phyloP scores from a whole-genome alignment of 2,329 filamentous ascomycete species.

The Aureobasidium lini region DNA sequence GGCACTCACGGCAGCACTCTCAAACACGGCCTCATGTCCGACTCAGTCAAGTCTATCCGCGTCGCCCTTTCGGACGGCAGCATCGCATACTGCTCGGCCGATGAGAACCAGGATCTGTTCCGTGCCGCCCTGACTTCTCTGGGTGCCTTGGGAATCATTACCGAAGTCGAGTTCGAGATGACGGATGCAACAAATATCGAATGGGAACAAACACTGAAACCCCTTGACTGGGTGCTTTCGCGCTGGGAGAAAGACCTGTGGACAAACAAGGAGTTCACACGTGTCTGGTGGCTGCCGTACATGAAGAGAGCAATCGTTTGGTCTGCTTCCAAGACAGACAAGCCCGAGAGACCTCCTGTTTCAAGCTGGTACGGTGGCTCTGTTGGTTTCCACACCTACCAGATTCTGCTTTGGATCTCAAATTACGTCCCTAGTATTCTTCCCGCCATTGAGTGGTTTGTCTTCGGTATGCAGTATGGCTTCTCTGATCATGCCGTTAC shows the following conservation, averaged over 20 bases:
- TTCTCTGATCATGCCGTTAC: conserved; percentile 64
- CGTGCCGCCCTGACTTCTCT: conserved; percentile 80
- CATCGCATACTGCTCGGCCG: conserved; percentile 59
- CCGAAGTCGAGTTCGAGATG: conserved; percentile 78
- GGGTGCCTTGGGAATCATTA: conserved; percentile 83
- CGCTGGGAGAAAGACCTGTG: conserved; percentile 70
- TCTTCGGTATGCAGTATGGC: conserved; percentile 96
- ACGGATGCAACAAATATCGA: conserved; percentile 74
- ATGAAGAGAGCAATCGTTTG: conserved; percentile 81
- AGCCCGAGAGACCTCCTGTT: conserved; percentile 51
- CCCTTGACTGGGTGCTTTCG: conserved; percentile 59
- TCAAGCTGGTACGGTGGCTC: conserved; percentile 72
- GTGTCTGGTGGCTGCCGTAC: conserved; percentile 98
- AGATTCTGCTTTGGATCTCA: conserved; percentile 75
- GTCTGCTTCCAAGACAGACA: conserved; percentile 71
- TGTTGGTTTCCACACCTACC: conserved; percentile 83
- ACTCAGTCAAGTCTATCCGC: conserved; percentile 65
- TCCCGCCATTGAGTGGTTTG: conserved; percentile 89
- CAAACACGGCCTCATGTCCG: conserved; percentile 73
- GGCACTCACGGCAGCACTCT: conserved; percentile 89
- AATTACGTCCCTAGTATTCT: conserved; percentile 72
- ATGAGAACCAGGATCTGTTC: conserved; percentile 71
- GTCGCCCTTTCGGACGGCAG: conserved; percentile 77
- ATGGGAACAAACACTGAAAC: conserved; percentile 75
- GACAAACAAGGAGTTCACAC: conserved; percentile 78